Conservation (phyloP, 2,329 filamentous ascomycete genomes). For the Lachnellula subtilissima region DNA sequence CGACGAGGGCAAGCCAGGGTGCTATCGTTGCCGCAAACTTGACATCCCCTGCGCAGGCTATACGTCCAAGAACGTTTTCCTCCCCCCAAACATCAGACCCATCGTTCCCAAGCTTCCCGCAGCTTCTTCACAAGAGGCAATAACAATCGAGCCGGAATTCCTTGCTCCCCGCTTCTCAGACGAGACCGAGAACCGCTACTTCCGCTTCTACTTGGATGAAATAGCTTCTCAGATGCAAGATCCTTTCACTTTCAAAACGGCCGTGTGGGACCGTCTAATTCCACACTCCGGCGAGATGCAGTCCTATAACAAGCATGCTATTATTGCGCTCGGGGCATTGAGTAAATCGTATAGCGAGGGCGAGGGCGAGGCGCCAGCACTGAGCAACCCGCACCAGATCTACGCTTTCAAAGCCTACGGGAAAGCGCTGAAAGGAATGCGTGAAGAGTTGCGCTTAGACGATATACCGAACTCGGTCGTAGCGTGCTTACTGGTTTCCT, state of each 20-base stretch:
- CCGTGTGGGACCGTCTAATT: conserved; percentile 8
- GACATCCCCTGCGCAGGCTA: conserved; percentile 11
- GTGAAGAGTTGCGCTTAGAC: not conserved
- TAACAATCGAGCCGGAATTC: not conserved
- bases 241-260: not conserved
- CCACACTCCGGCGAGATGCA: conserved; percentile 2
- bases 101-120: not conserved
- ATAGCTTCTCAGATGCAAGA: conserved; percentile 2
- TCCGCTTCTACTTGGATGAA: conserved; percentile 3
- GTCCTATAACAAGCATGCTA: conserved; percentile 5
- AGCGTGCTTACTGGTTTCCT: conserved; percentile 6
- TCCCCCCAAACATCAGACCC: not conserved
- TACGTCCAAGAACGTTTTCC: not conserved
- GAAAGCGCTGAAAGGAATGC: conserved; percentile 4
- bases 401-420: conserved; percentile 3
- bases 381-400: not conserved
- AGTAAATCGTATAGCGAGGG: conserved; percentile 15
- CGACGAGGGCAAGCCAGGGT: conserved; percentile 6
- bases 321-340: conserved; percentile 9
- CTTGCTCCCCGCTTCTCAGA: not conserved
- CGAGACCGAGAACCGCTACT: conserved; percentile 3
- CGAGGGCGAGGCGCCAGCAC: not conserved
- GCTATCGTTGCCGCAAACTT: conserved; percentile 6
- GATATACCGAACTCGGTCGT: conserved; percentile 1
- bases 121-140: no score